Base-by-base conservation (phyloP, 345 rosid genomes). In the Gossypium australe region DNA sequence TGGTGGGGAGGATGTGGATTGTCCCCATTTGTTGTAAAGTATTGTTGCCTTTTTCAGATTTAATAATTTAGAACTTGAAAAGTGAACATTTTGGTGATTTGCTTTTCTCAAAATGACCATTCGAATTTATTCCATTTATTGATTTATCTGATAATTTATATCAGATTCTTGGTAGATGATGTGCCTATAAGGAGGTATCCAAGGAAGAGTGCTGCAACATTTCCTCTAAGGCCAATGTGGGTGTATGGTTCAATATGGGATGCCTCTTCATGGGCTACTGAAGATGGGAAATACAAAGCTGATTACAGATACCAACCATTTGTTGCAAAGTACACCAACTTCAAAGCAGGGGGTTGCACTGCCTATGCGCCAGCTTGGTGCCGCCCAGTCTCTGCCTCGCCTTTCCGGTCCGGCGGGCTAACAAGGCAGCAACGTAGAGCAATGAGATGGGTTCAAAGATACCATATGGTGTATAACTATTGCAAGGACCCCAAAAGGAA, bases 241-340 rank as follows among this genome's bases (percentile, higher is more conserved):
- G 81, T 91, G 4, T 93, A 95, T 75, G 97, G 98, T 71, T 95
- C 99, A 61, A 95, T 95, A 69, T 95, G 99, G 99, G 99, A 95
- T 53, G 99, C 99, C 5, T 93, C 99, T 7, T 86, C 96, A 3
- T 95, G 99, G 99, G 99, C 99, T 9, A 95, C 99, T 0, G 99
- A 95, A 38, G 87, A 95, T 71, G 98, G 99, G 18, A 95, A 87
- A 83, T 95, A 95, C 92, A 95, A 88, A 83, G 98, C 93, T 1
- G 91, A 95, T 64, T 93, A 93, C 18, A 84, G 76, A 17, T 95
- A 91, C 82, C 99, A 95, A 45, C 99, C 99, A 2, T 95, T 95
- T 70, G 83, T 90, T 47, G 98, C 93, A 1, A 76, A 69, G 70
- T 95, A 86, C 80, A 89, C 88, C 74, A 87, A 87, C 77, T 95